These are phyloP conservation scores for Sphenostylis stenocarpa DNA, from an alignment of 306 rosid species.

Conservation along the genomic window DNA sequence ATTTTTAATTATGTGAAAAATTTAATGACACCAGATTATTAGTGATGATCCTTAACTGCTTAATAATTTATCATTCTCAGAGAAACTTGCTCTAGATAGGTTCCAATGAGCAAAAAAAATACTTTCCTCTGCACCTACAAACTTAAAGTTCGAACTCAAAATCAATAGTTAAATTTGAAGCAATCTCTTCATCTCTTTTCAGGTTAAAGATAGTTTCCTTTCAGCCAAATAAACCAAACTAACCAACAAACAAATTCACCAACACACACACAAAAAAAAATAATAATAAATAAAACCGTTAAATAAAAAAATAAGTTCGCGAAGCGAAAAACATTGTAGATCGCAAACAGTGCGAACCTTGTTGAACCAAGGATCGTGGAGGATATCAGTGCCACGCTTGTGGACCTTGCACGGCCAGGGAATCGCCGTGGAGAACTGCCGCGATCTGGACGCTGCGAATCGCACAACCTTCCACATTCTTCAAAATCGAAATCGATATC, in stretches of 20 bases:
- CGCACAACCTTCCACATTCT: slow-evolving; percentile 76
- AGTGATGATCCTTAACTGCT: too few species aligned
- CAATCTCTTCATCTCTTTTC: not conserved
- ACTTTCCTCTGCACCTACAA: not conserved
- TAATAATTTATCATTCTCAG: too few species aligned
- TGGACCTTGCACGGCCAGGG: slow-evolving; percentile 84
- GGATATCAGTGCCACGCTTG: slow-evolving; percentile 94
- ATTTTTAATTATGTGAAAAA: too few species aligned
- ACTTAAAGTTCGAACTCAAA: not conserved
- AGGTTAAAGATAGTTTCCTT: not conserved
- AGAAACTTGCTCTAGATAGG: too few species aligned
- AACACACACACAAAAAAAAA: not conserved
- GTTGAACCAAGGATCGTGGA: slow-evolving; percentile 95
- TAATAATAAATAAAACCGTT: too few species aligned
- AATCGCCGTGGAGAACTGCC: slow-evolving; percentile 68
- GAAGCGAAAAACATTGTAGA: not conserved
- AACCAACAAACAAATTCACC: not conserved
- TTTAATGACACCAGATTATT: not conserved
- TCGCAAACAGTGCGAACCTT: slow-evolving; percentile 52
- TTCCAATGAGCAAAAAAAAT: not conserved
- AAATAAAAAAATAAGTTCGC: not conserved
- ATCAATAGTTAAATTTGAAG: not conserved
- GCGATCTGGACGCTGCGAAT: slow-evolving; percentile 64
- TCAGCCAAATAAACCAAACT: not conserved
- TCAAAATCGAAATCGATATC: slow-evolving; percentile 13